phyloP scores from a whole-genome alignment of 768 basidiomycete species.

The Pisolithus tinctorius region DNA sequence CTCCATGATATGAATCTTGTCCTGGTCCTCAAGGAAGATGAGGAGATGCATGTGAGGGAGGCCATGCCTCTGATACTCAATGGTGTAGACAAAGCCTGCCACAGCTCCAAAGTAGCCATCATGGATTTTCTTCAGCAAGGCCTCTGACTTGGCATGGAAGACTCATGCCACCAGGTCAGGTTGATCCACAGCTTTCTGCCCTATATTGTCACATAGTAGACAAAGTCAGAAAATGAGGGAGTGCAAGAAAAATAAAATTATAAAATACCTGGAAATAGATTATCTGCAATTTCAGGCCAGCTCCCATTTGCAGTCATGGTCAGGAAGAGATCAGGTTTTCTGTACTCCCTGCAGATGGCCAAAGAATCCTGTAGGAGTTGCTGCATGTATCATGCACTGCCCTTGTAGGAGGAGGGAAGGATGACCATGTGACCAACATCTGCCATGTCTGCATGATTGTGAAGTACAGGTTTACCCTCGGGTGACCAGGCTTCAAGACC shows the following conservation, averaged over 20 bases:
- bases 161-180: conserved; percentile 43
- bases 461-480: too few species aligned
- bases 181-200: conserved; percentile 33
- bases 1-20: conserved; percentile 29
- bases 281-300: conserved; percentile 39
- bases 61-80: conserved; percentile 54
- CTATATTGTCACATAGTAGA: conserved; percentile 1
- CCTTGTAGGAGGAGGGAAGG: conserved; percentile 38
- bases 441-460: background rate
- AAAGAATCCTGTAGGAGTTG: conserved; percentile 40
- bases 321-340: conserved; percentile 39
- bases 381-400: conserved; percentile 37
- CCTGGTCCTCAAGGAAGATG: conserved; percentile 30
- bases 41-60: conserved; percentile 50
- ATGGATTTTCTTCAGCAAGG: conserved; percentile 30
- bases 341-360: conserved; percentile 33
- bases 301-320: conserved; percentile 48
- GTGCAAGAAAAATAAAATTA: background rate
- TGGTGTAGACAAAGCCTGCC: conserved; percentile 42
- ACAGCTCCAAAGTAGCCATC: conserved; percentile 35
- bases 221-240: background rate
- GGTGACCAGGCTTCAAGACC: too few species aligned
- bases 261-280: conserved; percentile 28
- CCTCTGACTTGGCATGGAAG: conserved; percentile 37
- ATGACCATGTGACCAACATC: conserved; percentile 16